phyloP scores from a whole-genome alignment of 495 filamentous ascomycete species.

The Hypomontagnella monticulosa region DNA sequence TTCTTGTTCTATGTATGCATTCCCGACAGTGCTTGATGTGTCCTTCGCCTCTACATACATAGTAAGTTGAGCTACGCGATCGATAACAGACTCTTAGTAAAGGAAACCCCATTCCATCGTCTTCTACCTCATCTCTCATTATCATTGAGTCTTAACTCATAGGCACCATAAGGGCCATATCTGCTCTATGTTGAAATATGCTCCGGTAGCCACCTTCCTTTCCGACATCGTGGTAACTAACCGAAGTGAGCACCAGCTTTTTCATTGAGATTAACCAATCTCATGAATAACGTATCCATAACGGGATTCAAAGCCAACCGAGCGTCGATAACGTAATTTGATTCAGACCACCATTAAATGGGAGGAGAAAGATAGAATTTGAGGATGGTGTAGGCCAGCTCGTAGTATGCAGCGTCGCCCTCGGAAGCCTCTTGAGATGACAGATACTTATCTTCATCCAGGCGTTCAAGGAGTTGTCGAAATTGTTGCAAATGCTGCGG shows the following conservation, averaged over 20 bases:
- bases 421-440: constrained; percentile 15
- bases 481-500: constrained; percentile 43
- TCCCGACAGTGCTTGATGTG: too few species aligned
- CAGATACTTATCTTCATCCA: constrained; percentile 45
- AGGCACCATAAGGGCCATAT: not conserved
- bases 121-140: too few species aligned
- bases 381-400: constrained; percentile 56
- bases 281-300: not conserved
- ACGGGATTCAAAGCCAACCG: not conserved
- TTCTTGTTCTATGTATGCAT: too few species aligned
- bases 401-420: constrained; percentile 36
- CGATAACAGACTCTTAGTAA: too few species aligned
- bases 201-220: not conserved
- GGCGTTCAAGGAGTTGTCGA: constrained; percentile 45
- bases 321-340: constrained; percentile 6
- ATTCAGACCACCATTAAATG: constrained; percentile 35
- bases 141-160: not conserved
- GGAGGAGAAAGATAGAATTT: constrained; percentile 57
- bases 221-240: not conserved
- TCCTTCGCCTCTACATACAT: too few species aligned
- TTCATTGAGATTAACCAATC: not conserved
- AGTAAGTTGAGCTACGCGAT: too few species aligned
- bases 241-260: not conserved
- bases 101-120: too few species aligned
- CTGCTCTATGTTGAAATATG: not conserved